These are phyloP conservation scores for Suhomyces tanzawaensis DNA, from an alignment of 805 yeast genomes.

Conservation along the genomic window DNA sequence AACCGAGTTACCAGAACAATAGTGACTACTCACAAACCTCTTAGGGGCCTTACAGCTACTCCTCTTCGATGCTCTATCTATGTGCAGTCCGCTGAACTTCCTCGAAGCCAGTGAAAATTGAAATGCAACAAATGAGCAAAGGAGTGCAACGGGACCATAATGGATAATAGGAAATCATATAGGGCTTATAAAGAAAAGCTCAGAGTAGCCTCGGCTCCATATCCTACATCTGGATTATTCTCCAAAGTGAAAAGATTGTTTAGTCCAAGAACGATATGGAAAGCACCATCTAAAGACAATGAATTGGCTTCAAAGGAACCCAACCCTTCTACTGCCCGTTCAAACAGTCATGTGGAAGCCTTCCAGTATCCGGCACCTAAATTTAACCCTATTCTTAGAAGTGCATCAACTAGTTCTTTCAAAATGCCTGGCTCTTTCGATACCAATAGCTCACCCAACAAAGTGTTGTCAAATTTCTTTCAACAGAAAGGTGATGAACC, in stretches of 20 bases:
- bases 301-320: not conserved
- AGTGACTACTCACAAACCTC: too few relatives aligned
- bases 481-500: constrained; percentile 73
- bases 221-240: constrained; percentile 24
- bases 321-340: not conserved
- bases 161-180: constrained; percentile 38
- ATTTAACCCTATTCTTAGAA: not conserved
- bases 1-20: too few relatives aligned
- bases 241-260: constrained; percentile 28
- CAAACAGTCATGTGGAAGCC: too few relatives aligned
- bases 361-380: constrained; percentile 3
- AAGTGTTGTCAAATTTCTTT: constrained; percentile 65
- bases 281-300: not conserved
- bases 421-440: constrained; percentile 11
- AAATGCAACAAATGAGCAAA: not conserved
- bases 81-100: constrained; percentile 2
- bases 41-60: too few relatives aligned
- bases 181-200: constrained; percentile 26
- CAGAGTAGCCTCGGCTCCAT: constrained; percentile 20
- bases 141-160: constrained; percentile 6
- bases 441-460: constrained; percentile 39
- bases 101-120: not conserved
- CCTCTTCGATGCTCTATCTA: not conserved
- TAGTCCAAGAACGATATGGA: constrained; percentile 8
- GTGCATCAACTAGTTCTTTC: constrained; percentile 4